Evolutionary conservation across 2,329 filamentous ascomycete genomes (phyloP), one percentile per base, ranked within the genome.

Genomic region (Bipolaris cookei): DNA sequence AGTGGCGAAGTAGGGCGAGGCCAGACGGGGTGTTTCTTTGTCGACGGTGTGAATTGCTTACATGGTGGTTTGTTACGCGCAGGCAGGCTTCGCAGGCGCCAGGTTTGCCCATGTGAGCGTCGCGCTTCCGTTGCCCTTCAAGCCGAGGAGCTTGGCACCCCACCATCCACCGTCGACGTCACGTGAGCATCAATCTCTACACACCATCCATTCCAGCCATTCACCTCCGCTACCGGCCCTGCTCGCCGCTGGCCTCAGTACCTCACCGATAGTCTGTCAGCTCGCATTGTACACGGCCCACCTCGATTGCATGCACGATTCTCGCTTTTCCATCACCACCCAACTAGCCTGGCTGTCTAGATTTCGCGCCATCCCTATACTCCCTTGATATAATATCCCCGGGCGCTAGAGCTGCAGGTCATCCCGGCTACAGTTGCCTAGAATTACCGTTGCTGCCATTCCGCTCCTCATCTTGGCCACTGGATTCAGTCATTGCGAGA

Each of bases 91-190:
- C 53, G 46, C 57, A 35, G 41, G 38, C 32, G 54, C 48, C 56
- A 50, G 58, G 50, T 55, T 43, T 51, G 58, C 56, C 56, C 58
- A 49, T 66, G 48, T 47, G 46, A 37, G 45, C 8, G 54, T 59
- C 60, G 64, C 62, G 55, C 62, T 58, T 56, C 50, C 53, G 55
- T 49, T 55, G 59, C 45, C 53, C 43, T 53, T 35, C 47, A 34
- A 37, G 23, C 50, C 50, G 34, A 54, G 18, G 37, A 44, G 55
- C 65, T 67, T 67, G 65, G 65, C 65, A 56, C 42, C 25, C 42
- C 25, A 39, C 48, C 47, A 23, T 18, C 51, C 37, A 48, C 25
- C 32, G 23, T 11, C 10, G 16, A 18, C 32, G 35, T 41, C 53
- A 44, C 51, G 51, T 45, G 50, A 54, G 32, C 23, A n/a, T 20